These are phyloP conservation scores for Heteromeles arbutifolia DNA, from an alignment of 306 rosid species.

Conservation along the genomic window DNA sequence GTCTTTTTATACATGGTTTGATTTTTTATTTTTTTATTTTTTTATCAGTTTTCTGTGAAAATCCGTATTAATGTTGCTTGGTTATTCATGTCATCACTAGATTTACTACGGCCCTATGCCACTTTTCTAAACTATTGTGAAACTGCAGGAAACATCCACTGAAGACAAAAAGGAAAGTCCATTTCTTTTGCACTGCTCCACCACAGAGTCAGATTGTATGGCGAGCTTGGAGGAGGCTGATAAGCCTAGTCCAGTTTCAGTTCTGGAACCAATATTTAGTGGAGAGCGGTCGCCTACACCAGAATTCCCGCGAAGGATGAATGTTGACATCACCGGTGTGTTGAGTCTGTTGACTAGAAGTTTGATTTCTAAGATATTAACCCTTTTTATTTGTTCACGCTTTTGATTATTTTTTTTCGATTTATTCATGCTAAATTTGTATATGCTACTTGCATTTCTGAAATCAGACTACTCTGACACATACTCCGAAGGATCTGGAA, in stretches of 20 bases:
- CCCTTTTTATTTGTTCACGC: constrained; percentile 10
- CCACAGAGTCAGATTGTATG: constrained; percentile 28
- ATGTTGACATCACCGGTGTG: constrained; percentile 38
- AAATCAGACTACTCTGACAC: constrained; percentile 49
- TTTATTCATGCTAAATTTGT: constrained; percentile 10
- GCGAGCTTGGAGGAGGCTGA: constrained; percentile 36
- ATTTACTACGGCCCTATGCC: neutral
- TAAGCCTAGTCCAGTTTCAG: constrained; percentile 75
- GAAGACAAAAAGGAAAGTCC: constrained; percentile 33
- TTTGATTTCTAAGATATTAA: neutral
- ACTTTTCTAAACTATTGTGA: constrained; percentile 9
- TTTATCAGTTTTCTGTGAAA: neutral
- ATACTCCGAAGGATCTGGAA: constrained; percentile 47
- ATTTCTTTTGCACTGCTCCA: constrained; percentile 28
- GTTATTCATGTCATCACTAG: neutral
- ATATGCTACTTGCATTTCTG: constrained; percentile 22
- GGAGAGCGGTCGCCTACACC: constrained; percentile 27
- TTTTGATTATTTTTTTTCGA: neutral
- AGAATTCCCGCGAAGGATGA: constrained; percentile 21
- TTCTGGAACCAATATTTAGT: constrained; percentile 48
- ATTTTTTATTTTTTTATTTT: neutral
- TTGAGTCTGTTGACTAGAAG: constrained; percentile 27
- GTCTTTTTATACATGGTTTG: neutral
- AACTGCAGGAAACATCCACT: constrained; percentile 37
- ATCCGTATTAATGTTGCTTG: neutral